Conservation (phyloP, 495 filamentous ascomycete species). For the Emericellopsis terricola region DNA sequence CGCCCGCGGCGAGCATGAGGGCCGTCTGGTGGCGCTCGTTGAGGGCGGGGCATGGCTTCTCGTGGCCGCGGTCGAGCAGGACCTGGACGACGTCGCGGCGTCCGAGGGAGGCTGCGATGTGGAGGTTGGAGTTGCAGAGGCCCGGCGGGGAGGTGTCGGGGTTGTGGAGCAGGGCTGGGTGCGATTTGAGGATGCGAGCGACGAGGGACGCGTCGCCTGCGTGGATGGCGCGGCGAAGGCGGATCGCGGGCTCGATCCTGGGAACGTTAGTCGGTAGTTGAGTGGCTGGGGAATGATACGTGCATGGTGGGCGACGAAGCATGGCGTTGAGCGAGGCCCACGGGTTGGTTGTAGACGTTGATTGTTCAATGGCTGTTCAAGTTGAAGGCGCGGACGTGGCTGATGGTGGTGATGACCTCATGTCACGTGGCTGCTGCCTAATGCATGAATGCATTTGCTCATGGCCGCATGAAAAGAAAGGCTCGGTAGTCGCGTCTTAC, state of each 20-base stretch:
- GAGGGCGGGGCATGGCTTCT: conserved; percentile 37
- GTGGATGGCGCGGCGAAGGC: conserved; percentile 56
- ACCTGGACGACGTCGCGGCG: conserved; percentile 38
- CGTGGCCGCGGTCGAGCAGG: conserved; percentile 38
- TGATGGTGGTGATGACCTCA: no score
- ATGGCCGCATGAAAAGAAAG: no score
- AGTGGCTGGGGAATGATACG: no score
- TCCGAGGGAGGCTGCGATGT: conserved; percentile 55
- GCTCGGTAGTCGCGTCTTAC: no score
- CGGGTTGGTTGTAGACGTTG: no score
- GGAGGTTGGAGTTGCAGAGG: conserved; percentile 54
- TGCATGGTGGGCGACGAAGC: background rate
- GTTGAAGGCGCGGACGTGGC: no score
- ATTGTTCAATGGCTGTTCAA: no score
- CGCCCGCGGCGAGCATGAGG: conserved; percentile 40
- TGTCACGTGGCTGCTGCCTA: no score
- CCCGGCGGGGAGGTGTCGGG: conserved; percentile 39
- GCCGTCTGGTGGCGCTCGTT: conserved; percentile 61
- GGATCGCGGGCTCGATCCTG: conserved; percentile 49
- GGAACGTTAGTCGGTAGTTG: background rate
- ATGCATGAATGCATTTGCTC: no score
- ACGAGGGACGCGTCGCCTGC: conserved; percentile 52
- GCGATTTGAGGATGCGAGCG: conserved; percentile 50
- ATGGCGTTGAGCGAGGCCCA: no score
- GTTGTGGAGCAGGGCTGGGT: conserved; percentile 50